A percentile compares a stretch with the other conserved stretches of the same genome.
phyloP scores from a whole-genome alignment of 495 filamentous ascomycete genomes.

The Lasiosphaeria hispida region DNA sequence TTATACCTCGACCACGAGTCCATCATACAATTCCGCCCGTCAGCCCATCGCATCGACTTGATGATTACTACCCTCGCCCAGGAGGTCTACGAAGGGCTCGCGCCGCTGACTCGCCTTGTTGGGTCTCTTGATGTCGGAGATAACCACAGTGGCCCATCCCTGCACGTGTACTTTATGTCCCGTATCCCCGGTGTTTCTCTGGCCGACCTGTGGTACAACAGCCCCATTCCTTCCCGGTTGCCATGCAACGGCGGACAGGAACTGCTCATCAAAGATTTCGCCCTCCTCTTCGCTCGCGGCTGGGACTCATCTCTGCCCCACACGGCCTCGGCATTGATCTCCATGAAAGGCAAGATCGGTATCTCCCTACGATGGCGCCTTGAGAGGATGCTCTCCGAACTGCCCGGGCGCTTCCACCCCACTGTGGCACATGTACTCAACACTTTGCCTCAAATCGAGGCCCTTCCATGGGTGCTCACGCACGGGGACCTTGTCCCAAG shows the following conservation, averaged over 20 bases:
- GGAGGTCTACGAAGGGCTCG: constrained; percentile 37
- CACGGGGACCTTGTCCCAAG: constrained; percentile 55
- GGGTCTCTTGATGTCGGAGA: constrained; percentile 17
- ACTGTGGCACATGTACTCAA: constrained; percentile 30
- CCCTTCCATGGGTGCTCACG: constrained; percentile 50
- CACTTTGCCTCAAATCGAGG: constrained; percentile 37
- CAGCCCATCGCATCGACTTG: constrained; percentile 40
- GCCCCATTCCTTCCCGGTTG: background rate
- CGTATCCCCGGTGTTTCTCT: constrained; percentile 42
- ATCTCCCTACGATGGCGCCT: constrained; percentile 38
- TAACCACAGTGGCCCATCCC: constrained; percentile 2
- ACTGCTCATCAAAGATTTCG: constrained; percentile 39
- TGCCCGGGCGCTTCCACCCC: constrained; percentile 38
- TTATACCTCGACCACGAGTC: constrained; percentile 35
- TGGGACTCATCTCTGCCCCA: constrained; percentile 30
- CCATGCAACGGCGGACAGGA: too few species aligned
- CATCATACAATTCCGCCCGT: constrained; percentile 53
- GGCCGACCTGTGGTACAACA: constrained; percentile 24
- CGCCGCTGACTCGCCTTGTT: constrained; percentile 35
- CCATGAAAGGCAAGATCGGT: constrained; percentile 33
- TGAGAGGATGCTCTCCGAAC: constrained; percentile 30
- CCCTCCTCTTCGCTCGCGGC: constrained; percentile 36
- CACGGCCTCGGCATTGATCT: background rate
- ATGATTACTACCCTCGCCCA: constrained; percentile 37
- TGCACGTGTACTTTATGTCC: constrained; percentile 42